Base-by-base conservation (phyloP, 148 eudicot species). In the Rhododendron henanense region DNA sequence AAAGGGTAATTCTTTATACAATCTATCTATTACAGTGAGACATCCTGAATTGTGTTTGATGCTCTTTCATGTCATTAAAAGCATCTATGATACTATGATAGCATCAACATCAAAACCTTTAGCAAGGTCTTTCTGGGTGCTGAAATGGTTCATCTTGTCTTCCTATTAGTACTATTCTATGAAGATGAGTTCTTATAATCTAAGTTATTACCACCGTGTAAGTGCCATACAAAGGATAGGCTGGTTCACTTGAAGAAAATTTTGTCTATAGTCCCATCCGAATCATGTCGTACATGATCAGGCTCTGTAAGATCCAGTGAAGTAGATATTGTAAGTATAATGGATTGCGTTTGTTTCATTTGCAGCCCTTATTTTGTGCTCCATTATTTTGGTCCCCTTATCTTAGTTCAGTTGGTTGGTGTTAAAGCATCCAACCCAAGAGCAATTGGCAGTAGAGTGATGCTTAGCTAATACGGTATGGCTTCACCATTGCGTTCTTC, bases 351-450 rank as follows among this genome's bases (percentile, higher is more conserved):
- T 71, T 71, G 76, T 71, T 71, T 71, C 41, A 5, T 71, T 71
- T 31, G 19, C 3, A 0, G 35, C 37, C 76, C 39, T 31, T 31
- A 25, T 28, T 71, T 14, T 31, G 39, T 71, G 39, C 39, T 71
- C 76, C 76, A 71, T 71, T 31, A 33, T 14, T 28, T 18, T 71
- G 76, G 35, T 25, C 35, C 74, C 35, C 13, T 67, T 67, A 71
- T 71, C 76, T 71, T 71, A 71, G 76, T 71, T 71, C 37, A 33
- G 76, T 71, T 71, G 74, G 14, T 65, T 65, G 35, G 75, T 69
- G 75, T 69, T 28, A 25, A 25, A 11, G 35, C 75, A 28, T 69
- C 75, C 75, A 69, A 69, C 16, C 75, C 75, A 69, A 65, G 35
- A 69, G 10, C 31, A 69, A 23, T n/a, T 65, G 71, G 14, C 33